Evolutionary conservation across 2,329 filamentous ascomycete genomes (phyloP), one percentile per base, ranked within the genome.

Genomic region (Hypoxylon rubiginosum): DNA sequence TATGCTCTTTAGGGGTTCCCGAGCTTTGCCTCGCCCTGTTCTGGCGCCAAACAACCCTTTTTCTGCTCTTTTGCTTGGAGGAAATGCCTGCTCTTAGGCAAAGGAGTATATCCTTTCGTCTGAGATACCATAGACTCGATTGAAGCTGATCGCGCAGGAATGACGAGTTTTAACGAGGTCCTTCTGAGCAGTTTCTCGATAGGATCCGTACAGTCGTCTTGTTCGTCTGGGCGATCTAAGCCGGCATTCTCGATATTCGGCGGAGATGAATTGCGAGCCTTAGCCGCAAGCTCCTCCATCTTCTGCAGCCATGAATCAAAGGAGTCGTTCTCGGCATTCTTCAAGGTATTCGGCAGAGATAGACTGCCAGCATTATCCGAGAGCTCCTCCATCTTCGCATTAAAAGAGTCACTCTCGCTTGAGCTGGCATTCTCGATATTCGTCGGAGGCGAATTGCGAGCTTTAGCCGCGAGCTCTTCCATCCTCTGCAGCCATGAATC

Each of bases 1-100:
- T 24, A 24, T 39, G 34, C 34, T n/a, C 13, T 39, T n/a, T 10
- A 21, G 6, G n/a, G 9, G 8, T 21, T 19, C n/a, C 13, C 15
- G 2, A 15, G 5, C 46, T 4, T 48, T 13, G 26, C 15, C 9
- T 50, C 46, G 26, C 8, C 2, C 24, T 30, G 4, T 7, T 30
- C 26, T 30, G 39, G 39, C n/a, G 8, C 17, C n/a, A 15, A 10
- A 28, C 4, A 2, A 15, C 45, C 45, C 7, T 30, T 17, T 3
- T 2, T 26, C 26, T 50, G 46, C 9, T n/a, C 8, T 21, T 17
- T 53, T 24, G 50, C 24, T 28, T 15, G 26, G 13, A 39, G 19
- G 39, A 55, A 66, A 51, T 59, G 46, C 28, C 53, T 57, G 30
- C 28, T 63, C 26, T 56, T 60, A 15, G 59, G 55, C 8, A 63